A percentile compares a stretch with the other conserved stretches of the same genome.
Conservation (phyloP, 2,329 filamentous ascomycete genomes). For the Pestalotiopsis sp. region DNA sequence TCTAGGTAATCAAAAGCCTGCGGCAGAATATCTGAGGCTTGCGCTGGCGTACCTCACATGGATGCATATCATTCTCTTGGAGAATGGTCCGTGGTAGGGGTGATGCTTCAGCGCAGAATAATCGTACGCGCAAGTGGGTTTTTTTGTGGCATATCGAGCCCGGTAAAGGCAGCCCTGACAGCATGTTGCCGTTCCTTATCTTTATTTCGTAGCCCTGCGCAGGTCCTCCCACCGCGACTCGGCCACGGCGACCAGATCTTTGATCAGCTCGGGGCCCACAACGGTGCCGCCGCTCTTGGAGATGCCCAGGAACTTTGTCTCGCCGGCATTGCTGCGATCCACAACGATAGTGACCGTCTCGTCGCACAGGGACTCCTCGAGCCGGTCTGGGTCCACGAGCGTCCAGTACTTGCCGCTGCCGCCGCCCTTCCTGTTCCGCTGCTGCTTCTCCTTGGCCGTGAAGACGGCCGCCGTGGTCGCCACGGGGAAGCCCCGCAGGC, state of each 20-base stretch:
- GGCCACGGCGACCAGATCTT: slow-evolving; percentile 59
- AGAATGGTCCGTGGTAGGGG: too few species aligned
- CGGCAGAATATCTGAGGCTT: too few species aligned
- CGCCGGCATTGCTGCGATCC: slow-evolving; percentile 53
- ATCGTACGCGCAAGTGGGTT: too few species aligned
- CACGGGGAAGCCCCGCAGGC: slow-evolving; percentile 68
- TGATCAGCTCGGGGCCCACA: slow-evolving; percentile 65
- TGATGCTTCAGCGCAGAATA: too few species aligned
- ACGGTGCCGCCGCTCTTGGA: slow-evolving; percentile 82
- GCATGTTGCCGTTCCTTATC: neutral
- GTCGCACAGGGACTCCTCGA: slow-evolving; percentile 83
- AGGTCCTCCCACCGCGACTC: slow-evolving; percentile 66
- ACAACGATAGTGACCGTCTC: slow-evolving; percentile 85
- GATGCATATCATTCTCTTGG: too few species aligned
- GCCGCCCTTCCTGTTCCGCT: slow-evolving; percentile 22
- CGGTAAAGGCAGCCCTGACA: too few species aligned
- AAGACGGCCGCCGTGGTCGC: slow-evolving; percentile 81
- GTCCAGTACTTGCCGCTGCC: slow-evolving; percentile 66
- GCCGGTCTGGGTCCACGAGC: slow-evolving; percentile 82
- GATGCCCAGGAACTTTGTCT: slow-evolving; percentile 65
- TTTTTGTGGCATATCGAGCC: too few species aligned
- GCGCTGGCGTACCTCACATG: too few species aligned
- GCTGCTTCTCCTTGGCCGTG: slow-evolving; percentile 59
- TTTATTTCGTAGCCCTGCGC: slow-evolving; percentile 40
- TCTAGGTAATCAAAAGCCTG: too few species aligned